A percentile compares a stretch with the other conserved stretches of the same genome.
Evolutionary conservation across 768 basidiomycete species (phyloP).

Genomic region (Guyanaporus albipodus): DNA sequence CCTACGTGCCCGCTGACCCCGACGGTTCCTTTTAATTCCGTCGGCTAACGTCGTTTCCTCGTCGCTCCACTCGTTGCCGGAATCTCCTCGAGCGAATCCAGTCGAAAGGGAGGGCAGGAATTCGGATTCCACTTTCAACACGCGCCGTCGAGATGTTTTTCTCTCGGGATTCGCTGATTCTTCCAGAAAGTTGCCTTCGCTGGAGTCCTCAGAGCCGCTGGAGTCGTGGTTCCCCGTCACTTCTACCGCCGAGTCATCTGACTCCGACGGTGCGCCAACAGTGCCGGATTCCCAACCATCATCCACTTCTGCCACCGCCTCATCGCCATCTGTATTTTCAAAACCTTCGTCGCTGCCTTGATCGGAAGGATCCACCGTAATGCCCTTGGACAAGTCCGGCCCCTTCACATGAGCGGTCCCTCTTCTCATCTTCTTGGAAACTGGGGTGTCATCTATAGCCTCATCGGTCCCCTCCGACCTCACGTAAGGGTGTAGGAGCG

Average conservation of each 20-base stretch:
- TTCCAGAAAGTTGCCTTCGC: slow-evolving; percentile 17
- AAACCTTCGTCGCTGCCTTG: slow-evolving; percentile 20
- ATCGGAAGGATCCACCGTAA: not conserved
- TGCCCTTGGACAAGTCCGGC: slow-evolving; percentile 1
- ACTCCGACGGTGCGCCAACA: slow-evolving; percentile 27
- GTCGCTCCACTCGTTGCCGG: slow-evolving; percentile 74
- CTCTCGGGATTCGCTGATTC: slow-evolving; percentile 8
- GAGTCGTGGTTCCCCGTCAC: slow-evolving; percentile 30
- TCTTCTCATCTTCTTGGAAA: slow-evolving; percentile 11
- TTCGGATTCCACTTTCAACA: slow-evolving; percentile 38
- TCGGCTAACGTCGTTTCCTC: slow-evolving; percentile 53
- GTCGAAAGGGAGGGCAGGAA: slow-evolving; percentile 89
- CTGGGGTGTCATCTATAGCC: slow-evolving; percentile 13
- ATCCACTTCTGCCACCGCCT: slow-evolving; percentile 8
- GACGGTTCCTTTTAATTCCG: slow-evolving; percentile 71
- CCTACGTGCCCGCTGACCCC: slow-evolving; percentile 90
- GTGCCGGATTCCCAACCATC: slow-evolving; percentile 44
- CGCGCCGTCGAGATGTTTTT: slow-evolving; percentile 22
- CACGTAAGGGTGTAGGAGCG: slow-evolving; percentile 35
- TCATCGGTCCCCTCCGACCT: slow-evolving; percentile 15
- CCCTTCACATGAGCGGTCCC: not conserved
- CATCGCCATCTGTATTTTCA: slow-evolving; percentile 16
- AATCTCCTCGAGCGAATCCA: slow-evolving; percentile 79
- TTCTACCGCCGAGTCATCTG: slow-evolving; percentile 36
- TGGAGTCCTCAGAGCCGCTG: slow-evolving; percentile 15